Conservation (phyloP, 108 stramenopile genomes). For the Pelagomonas calceolata region DNA sequence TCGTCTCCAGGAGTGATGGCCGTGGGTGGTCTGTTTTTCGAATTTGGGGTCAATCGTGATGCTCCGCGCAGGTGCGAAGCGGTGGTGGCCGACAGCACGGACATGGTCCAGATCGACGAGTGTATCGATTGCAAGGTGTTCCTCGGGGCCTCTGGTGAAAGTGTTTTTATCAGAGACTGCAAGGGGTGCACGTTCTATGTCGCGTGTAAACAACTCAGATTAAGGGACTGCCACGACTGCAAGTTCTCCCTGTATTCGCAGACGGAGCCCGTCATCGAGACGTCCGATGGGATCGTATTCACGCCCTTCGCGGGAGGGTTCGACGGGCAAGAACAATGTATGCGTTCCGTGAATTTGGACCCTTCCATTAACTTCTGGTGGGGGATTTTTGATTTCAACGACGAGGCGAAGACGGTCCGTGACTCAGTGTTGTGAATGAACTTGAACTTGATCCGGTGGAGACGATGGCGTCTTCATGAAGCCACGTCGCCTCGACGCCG, state of each 20-base stretch:
- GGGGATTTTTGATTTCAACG: slow-evolving; percentile 47
- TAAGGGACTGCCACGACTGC: slow-evolving; percentile 33
- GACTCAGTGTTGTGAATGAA: too few relatives aligned
- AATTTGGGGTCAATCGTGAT: slow-evolving; percentile 53
- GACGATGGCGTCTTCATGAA: too few relatives aligned
- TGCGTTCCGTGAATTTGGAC: slow-evolving; percentile 22
- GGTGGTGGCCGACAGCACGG: slow-evolving; percentile 26
- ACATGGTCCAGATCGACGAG: slow-evolving; percentile 35
- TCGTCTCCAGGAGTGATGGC: too few relatives aligned
- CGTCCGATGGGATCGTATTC: slow-evolving; percentile 22
- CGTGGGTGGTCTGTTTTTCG: too few relatives aligned
- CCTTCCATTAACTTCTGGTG: slow-evolving; percentile 34
- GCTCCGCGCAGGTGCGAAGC: slow-evolving; percentile 45
- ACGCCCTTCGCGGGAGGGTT: slow-evolving; percentile 13
- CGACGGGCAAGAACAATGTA: slow-evolving; percentile 7
- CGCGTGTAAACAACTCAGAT: slow-evolving; percentile 44
- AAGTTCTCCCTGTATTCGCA: slow-evolving; percentile 36
- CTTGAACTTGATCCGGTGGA: too few relatives aligned
- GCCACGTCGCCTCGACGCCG: too few relatives aligned
- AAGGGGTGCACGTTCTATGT: slow-evolving; percentile 30
- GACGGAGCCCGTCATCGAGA: slow-evolving; percentile 49
- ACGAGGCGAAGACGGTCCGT: slow-evolving; percentile 18
- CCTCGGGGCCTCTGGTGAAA: slow-evolving; percentile 39
- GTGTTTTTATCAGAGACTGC: slow-evolving; percentile 42
- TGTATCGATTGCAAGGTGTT: slow-evolving; percentile 23